Conservation (phyloP, 108 stramenopile species). For the Schizochytrium sp. region DNA sequence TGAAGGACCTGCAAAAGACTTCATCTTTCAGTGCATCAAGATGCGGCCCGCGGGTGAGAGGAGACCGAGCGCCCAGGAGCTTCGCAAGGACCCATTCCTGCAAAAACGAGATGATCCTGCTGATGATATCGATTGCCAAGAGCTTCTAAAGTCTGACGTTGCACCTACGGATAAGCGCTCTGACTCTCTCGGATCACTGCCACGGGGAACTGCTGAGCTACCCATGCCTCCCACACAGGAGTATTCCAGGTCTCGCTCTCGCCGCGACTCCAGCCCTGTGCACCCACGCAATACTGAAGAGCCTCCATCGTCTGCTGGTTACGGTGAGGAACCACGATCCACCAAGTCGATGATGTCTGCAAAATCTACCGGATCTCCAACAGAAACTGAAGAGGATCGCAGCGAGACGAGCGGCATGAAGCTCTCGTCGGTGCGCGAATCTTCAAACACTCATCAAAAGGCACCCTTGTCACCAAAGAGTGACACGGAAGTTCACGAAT, state of each 20-base stretch:
- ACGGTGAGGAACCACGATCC: not conserved
- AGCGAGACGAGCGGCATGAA: not conserved
- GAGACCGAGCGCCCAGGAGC: constrained; percentile 83
- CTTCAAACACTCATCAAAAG: not conserved
- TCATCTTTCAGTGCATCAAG: constrained; percentile 87
- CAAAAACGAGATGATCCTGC: constrained; percentile 78
- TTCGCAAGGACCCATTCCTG: constrained; percentile 85
- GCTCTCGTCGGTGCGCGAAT: not conserved
- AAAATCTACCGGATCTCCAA: not conserved
- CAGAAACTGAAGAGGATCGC: not conserved
- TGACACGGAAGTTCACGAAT: constrained; percentile 13
- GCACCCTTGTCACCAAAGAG: not conserved
- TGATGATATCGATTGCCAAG: constrained; percentile 84
- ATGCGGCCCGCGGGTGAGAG: constrained; percentile 74
- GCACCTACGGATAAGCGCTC: not conserved
- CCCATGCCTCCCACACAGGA: not conserved
- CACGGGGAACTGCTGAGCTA: not conserved
- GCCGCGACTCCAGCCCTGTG: not conserved
- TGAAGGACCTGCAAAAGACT: constrained; percentile 83
- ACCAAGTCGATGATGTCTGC: not conserved
- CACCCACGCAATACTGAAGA: not conserved
- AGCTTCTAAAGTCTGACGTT: constrained; percentile 33
- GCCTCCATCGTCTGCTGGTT: too few species aligned
- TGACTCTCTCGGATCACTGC: not conserved
- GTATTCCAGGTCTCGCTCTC: not conserved